A percentile compares a stretch with the other conserved stretches of the same genome.
Evolutionary conservation across 257 asterid genomes (phyloP).

Genomic region (Gentiana dahurica): DNA sequence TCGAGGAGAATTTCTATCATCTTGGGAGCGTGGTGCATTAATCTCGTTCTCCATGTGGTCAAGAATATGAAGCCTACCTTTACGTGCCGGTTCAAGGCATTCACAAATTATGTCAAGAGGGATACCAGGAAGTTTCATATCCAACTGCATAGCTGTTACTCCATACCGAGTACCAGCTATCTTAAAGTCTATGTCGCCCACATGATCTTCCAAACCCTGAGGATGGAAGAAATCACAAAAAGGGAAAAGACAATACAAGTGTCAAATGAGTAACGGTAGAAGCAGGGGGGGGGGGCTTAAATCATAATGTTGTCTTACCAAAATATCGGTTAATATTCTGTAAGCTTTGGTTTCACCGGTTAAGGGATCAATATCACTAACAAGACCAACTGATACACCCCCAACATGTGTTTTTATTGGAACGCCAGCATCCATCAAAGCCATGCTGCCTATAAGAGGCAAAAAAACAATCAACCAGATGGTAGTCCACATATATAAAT

Average conservation of each 20-base stretch:
- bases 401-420: conserved; percentile 83
- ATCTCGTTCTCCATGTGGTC: conserved; percentile 88
- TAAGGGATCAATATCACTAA: conserved; percentile 64
- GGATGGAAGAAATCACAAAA: conserved; percentile 8
- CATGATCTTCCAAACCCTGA: conserved; percentile 97
- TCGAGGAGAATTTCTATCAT: conserved; percentile 65
- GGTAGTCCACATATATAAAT: neutral
- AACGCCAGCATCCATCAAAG: conserved; percentile 98
- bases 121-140: conserved; percentile 95
- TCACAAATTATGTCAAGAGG: conserved; percentile 85
- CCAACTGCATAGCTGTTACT: conserved; percentile 89
- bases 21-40: conserved; percentile 61
- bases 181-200: conserved; percentile 98
- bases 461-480: conserved; percentile 1
- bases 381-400: conserved; percentile 86
- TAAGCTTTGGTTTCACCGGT: conserved; percentile 87
- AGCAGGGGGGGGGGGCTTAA: no score
- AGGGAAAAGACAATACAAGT: neutral
- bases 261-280: no score
- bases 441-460: conserved; percentile 79
- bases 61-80: conserved; percentile 77
- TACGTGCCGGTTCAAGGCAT: conserved; percentile 66
- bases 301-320: conserved; percentile 32
- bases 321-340: conserved; percentile 75
- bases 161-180: conserved; percentile 95